Evolutionary conservation across 352 stramenopile species (phyloP).

Genomic region (Globisporangium lucens): DNA sequence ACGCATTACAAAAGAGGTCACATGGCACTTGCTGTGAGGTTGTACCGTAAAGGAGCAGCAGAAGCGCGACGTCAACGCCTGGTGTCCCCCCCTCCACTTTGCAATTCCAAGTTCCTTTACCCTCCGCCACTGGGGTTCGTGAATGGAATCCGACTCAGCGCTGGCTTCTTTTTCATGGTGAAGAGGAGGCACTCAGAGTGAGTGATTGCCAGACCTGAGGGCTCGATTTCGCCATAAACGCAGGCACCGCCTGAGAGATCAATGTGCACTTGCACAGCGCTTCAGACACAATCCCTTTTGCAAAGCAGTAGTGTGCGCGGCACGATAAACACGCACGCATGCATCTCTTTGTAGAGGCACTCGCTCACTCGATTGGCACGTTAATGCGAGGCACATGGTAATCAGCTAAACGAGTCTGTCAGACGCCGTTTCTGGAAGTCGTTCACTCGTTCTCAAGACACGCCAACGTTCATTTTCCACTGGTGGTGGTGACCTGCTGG

Average conservation of each 20-base stretch:
- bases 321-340: too few species aligned
- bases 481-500: too few species aligned
- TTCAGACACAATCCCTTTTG: too few species aligned
- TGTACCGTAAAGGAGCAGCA: background rate
- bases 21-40: background rate
- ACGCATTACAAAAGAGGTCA: background rate
- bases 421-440: too few species aligned
- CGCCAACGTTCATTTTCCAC: too few species aligned
- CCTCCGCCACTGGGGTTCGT: background rate
- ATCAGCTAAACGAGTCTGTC: too few species aligned
- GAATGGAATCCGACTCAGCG: background rate
- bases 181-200: background rate
- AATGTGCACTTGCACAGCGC: too few species aligned
- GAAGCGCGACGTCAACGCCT: background rate
- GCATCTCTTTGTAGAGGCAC: too few species aligned
- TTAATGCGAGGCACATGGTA: too few species aligned
- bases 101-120: background rate
- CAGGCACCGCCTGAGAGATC: background rate
- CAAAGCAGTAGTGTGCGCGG: too few species aligned
- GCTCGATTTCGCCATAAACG: background rate
- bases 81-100: background rate
- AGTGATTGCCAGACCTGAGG: background rate
- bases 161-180: background rate
- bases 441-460: too few species aligned
- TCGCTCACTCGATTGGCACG: too few species aligned